These are phyloP conservation scores for Capronia americana DNA, from an alignment of 2,329 filamentous ascomycete species.

Conservation along the genomic window DNA sequence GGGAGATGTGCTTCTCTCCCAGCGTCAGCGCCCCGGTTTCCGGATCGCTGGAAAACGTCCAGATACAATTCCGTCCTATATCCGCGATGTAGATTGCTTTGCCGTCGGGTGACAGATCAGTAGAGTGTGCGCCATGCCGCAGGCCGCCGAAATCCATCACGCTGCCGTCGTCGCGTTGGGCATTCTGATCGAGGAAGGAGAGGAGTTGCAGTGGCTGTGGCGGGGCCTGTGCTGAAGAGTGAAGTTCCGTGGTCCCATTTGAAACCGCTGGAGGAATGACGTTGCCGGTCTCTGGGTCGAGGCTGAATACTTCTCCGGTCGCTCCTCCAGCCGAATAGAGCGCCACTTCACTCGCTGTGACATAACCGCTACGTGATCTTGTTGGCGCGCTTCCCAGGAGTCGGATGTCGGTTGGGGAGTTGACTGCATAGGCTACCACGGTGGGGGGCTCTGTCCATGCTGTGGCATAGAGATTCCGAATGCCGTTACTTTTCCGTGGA, in stretches of 20 bases:
- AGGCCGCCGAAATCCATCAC: constrained; percentile 41
- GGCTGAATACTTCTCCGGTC: constrained; percentile 39
- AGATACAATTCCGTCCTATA: constrained; percentile 42
- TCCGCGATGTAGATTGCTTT: constrained; percentile 41
- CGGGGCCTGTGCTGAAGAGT: constrained; percentile 10
- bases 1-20: constrained; percentile 38
- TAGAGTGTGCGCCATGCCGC: constrained; percentile 40
- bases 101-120: constrained; percentile 40
- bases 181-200: constrained; percentile 33
- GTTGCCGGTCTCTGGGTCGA: constrained; percentile 35
- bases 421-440: constrained; percentile 38
- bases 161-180: constrained; percentile 36
- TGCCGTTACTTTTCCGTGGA: constrained; percentile 22
- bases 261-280: constrained; percentile 19
- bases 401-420: constrained; percentile 34
- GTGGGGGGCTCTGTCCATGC: constrained; percentile 39
- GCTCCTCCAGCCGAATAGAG: constrained; percentile 40
- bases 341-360: constrained; percentile 34
- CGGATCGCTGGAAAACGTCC: constrained; percentile 36
- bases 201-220: constrained; percentile 36
- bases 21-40: constrained; percentile 24
- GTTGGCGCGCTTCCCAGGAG: constrained; percentile 36
- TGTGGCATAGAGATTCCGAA: constrained; percentile 38
- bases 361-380: constrained; percentile 38
- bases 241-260: constrained; percentile 3